A percentile compares a stretch with the other conserved stretches of the same genome.
Conservation (phyloP, 1,139 yeast species). For the Magnusiomyces ingens region DNA sequence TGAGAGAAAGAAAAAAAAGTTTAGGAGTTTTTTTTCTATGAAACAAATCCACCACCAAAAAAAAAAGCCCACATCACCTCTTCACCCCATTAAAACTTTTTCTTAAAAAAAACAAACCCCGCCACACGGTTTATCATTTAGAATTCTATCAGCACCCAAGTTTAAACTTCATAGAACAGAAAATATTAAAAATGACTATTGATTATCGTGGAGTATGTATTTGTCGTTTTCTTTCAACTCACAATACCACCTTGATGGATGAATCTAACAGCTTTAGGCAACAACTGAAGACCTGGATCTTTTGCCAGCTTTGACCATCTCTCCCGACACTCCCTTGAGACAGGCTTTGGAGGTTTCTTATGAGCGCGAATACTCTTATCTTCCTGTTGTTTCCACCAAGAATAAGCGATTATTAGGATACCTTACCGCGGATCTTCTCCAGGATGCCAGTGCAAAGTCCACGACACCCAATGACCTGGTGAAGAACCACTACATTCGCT, state of each 20-base stretch:
- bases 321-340: slow-evolving; percentile 45
- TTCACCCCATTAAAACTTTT: not conserved
- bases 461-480: slow-evolving; percentile 17
- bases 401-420: slow-evolving; percentile 51
- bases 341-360: slow-evolving; percentile 44
- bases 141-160: not conserved
- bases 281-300: slow-evolving; percentile 58
- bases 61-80: not conserved
- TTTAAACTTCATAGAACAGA: not conserved
- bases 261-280: slow-evolving; percentile 28
- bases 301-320: slow-evolving; percentile 53
- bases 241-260: not conserved
- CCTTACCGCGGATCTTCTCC: slow-evolving; percentile 45
- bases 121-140: not conserved
- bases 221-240: slow-evolving; percentile 25
- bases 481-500: slow-evolving; percentile 28
- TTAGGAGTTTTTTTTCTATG: not conserved
- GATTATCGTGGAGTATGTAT: slow-evolving; percentile 27
- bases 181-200: slow-evolving; percentile 6
- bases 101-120: not conserved
- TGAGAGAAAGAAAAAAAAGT: not conserved
- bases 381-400: slow-evolving; percentile 50
- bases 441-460: slow-evolving; percentile 12
- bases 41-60: not conserved
- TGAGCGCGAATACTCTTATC: slow-evolving; percentile 51